Evolutionary conservation across 306 rosid genomes (phyloP).

Genomic region (Herpetospermum pedunculosum): DNA sequence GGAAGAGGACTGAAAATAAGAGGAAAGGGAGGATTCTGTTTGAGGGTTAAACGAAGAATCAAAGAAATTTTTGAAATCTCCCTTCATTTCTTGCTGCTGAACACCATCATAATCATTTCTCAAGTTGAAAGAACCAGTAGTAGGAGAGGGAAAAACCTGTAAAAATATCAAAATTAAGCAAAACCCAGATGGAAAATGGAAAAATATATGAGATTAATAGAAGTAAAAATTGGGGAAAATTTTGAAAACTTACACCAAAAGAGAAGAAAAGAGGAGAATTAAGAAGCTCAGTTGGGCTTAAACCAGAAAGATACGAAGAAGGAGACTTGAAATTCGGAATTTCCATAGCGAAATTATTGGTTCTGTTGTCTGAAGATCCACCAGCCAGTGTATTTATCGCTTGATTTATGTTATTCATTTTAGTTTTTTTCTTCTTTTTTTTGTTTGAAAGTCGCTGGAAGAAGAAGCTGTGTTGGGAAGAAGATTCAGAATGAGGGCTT

Average conservation of each 20-base stretch:
- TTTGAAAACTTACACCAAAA: constrained; percentile 39
- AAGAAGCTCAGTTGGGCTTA: constrained; percentile 53
- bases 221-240: neutral
- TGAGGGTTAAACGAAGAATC: constrained; percentile 68
- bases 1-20: constrained; percentile 34
- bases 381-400: constrained; percentile 15
- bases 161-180: neutral
- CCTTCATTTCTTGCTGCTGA: constrained; percentile 24
- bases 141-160: constrained; percentile 61
- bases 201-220: neutral
- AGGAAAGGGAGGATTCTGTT: neutral
- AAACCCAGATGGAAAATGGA: neutral
- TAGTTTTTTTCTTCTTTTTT: neutral
- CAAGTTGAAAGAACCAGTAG: constrained; percentile 47
- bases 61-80: constrained; percentile 25
- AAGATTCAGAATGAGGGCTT: neutral
- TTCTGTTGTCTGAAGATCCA: constrained; percentile 25
- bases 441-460: constrained; percentile 23
- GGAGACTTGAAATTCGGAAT: constrained; percentile 58
- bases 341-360: constrained; percentile 21
- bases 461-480: constrained; percentile 21
- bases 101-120: constrained; percentile 19
- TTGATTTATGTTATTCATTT: constrained; percentile 22
- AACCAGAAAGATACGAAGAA: constrained; percentile 41
- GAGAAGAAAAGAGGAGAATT: constrained; percentile 42